Evolutionary conservation across 164 flowering plant species (phyloP), one percentile per base, ranked within the genome.

Genomic region (Magnolia kwangsiensis): DNA sequence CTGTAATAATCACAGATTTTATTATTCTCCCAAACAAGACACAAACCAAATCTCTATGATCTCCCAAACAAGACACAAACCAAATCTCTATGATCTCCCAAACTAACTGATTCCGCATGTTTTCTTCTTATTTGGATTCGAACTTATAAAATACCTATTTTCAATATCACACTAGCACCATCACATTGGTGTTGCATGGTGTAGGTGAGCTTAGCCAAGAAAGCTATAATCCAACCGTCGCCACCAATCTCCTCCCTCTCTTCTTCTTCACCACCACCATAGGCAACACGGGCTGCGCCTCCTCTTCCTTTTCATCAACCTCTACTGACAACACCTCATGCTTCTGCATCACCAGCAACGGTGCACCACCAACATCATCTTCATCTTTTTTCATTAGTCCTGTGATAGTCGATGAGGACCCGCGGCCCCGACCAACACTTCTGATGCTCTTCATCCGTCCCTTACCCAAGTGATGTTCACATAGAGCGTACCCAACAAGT

Each of bases 401-500:
- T 55, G 16, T 55, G 61, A 2, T 55, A 11, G 61, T 9, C 13
- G 61, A 55, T 55, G 16, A 11, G 13, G 16, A 16, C 13, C 11
- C 13, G 3, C 13, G 13, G 3, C 61, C 18, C 13, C 4, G 13
- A 2, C 13, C 10, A 19, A 2, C 61, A 11, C 61, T 16, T 11
- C 61, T 16, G 16, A 55, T 55, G 61, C 61, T 55, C 16, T 55
- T 55, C 3, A 11, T 55, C 69, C 69, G 11, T 21, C 65, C 74
- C 51, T 72, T 74, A 24, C 69, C 69, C 7, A 74, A 27, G 37
- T 63, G 68, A 20, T 65, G 24, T 18, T 74, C 69, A 64, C 58
- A 65, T 3, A 74, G 58, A 74, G 76, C 51, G 20, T 74, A 63
- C 10, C 68, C 76, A 9, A 63, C 55, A 2, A 74, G 51, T 8